Evolutionary conservation across 2,329 filamentous ascomycete genomes (phyloP).

Genomic region (Geosmithia putterillii): DNA sequence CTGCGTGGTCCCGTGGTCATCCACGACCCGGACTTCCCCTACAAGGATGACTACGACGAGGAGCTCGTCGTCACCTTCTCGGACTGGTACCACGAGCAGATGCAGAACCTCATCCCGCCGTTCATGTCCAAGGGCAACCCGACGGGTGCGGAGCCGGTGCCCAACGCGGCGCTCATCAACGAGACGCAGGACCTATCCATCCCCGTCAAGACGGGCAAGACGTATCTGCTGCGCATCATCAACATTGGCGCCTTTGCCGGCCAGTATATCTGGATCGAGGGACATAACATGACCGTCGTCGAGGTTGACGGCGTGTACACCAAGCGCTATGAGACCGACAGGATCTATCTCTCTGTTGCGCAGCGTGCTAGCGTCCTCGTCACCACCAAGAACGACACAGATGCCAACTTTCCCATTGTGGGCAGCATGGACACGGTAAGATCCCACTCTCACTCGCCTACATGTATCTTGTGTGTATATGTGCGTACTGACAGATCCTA

Average conservation of each 20-base stretch:
- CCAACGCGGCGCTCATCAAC: constrained; percentile 58
- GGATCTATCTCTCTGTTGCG: constrained; percentile 55
- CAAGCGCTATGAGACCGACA: constrained; percentile 43
- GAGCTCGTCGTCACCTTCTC: constrained; percentile 53
- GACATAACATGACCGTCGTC: constrained; percentile 55
- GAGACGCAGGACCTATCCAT: constrained; percentile 52
- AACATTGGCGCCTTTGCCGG: constrained; percentile 65
- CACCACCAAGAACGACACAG: constrained; percentile 50
- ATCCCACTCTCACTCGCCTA: neutral
- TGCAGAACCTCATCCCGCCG: constrained; percentile 28
- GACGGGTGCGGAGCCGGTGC: constrained; percentile 51
- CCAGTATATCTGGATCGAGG: constrained; percentile 56
- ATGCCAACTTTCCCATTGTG: constrained; percentile 54
- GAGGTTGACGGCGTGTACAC: constrained; percentile 65
- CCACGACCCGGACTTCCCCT: constrained; percentile 33
- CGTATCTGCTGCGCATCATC: constrained; percentile 60
- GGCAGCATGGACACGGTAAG: constrained; percentile 56
- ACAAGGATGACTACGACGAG: constrained; percentile 43
- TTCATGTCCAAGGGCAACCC: constrained; percentile 44
- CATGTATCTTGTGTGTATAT: too few relatives aligned
- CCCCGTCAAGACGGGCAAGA: constrained; percentile 51
- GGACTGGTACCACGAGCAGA: constrained; percentile 58
- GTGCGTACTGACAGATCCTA: constrained; percentile 10
- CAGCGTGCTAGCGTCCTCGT: constrained; percentile 53
- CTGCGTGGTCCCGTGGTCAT: constrained; percentile 45